Base-by-base conservation (phyloP, 2,329 filamentous ascomycete species). In the Sporothrix inflata region DNA sequence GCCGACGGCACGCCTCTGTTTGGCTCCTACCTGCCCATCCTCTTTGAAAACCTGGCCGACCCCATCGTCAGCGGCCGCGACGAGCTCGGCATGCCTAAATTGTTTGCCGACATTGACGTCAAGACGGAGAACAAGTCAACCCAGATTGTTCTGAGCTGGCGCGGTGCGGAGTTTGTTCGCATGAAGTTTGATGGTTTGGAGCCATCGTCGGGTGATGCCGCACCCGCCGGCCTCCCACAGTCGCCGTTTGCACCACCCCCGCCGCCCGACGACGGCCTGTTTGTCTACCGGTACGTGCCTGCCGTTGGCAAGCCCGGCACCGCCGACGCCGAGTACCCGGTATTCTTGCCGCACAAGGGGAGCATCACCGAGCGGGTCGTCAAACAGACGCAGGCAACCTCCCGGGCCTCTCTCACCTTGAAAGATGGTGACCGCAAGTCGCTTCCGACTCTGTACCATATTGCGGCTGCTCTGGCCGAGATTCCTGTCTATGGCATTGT, bases 1-100 rank as follows among this genome's bases (percentile, higher is more conserved):
- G 12, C 42, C 14, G 55, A 60, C 6, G 55, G 55, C 55, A 9
- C 55, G 1, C 16, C 16, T 5, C 55, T 60, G 1, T 60, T 60
- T 38, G 55, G 55, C 4, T 60, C 55, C 16, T 34, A 60, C 16
- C 55, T 60, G 55, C 55, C 55, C 30, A n/a, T 60, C 16, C 30
- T 60, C 5, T 60, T 60, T 60, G 55, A 60, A 11, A 38, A 60
- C 16, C 55, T 60, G 0, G 30, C 55, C 55, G 55, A 60, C 14
- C 55, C 55, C 30, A 60, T 60, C 14, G 30, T 60, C 55, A 34
- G 14, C 55, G 55, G 55, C 55, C 55, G 55, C 14, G 55, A 60
- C 16, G 55, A 60, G 55, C 27, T 60, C 12, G 55, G 55, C 55
- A 60, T 60, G 55, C 55, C 55, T 16, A 60, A 60, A 14, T 16